phyloP scores from a whole-genome alignment of 2,329 filamentous ascomycete genomes.

The Colletotrichum tamarilloi region DNA sequence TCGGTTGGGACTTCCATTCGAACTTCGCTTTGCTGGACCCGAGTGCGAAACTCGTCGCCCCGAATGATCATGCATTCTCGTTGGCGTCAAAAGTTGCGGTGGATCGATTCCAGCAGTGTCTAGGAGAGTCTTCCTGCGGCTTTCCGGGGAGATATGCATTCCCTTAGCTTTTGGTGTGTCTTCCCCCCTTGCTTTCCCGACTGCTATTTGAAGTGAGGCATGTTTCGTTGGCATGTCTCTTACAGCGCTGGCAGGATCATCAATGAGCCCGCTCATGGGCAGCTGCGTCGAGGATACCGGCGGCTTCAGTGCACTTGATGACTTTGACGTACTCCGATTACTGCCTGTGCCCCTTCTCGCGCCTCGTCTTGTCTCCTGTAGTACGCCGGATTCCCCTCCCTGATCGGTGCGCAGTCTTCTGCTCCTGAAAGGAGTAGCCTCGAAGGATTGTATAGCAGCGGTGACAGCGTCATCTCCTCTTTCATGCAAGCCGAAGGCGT shows the following conservation, averaged over 20 bases:
- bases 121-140: neutral
- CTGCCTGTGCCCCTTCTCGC: neutral
- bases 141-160: neutral
- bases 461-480: neutral
- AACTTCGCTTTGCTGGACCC: neutral
- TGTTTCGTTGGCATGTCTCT: slow-evolving; percentile 31
- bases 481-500: neutral
- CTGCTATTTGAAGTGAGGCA: slow-evolving; percentile 3
- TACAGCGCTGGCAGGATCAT: slow-evolving; percentile 9
- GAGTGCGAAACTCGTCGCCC: neutral
- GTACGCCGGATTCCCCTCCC: neutral
- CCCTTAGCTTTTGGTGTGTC: neutral
- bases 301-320: neutral
- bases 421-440: neutral
- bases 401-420: slow-evolving; percentile 1
- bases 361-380: slow-evolving; percentile 4
- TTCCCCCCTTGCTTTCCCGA: neutral
- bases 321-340: neutral
- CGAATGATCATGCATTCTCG: neutral
- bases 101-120: neutral
- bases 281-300: neutral
- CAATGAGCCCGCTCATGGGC: slow-evolving; percentile 19
- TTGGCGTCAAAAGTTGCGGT: neutral
- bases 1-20: neutral
- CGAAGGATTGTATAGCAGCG: too few relatives aligned